Conservation (phyloP, 2,329 filamentous ascomycete species). For the Colletotrichum spaethianum region DNA sequence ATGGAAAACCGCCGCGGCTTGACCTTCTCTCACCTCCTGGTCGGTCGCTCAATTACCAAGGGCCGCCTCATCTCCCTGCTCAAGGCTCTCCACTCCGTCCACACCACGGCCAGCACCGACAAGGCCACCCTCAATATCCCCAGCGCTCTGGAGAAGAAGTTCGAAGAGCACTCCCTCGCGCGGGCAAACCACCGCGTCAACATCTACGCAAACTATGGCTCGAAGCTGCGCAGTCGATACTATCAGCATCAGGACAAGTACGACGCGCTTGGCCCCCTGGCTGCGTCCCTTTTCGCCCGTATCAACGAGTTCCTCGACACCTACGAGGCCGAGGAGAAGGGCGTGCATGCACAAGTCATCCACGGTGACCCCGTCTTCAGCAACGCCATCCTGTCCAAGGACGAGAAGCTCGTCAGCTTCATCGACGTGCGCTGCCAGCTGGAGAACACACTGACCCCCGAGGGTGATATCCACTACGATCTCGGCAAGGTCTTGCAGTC, state of each 20-base stretch:
- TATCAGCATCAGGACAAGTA: slow-evolving; percentile 43
- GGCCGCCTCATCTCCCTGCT: slow-evolving; percentile 47
- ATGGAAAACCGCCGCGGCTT: slow-evolving; percentile 49
- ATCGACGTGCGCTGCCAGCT: slow-evolving; percentile 50
- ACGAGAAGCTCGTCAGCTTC: slow-evolving; percentile 47
- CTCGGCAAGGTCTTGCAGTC: slow-evolving; percentile 50
- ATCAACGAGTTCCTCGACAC: slow-evolving; percentile 48
- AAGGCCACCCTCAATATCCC: slow-evolving; percentile 44
- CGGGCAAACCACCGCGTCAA: slow-evolving; percentile 44
- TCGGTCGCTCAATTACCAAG: slow-evolving; percentile 49
- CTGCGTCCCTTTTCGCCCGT: slow-evolving; percentile 44
- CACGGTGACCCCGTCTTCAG: slow-evolving; percentile 51
- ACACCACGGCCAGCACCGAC: slow-evolving; percentile 42
- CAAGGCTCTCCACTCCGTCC: slow-evolving; percentile 45
- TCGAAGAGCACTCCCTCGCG: slow-evolving; percentile 43
- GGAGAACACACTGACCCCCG: slow-evolving; percentile 46
- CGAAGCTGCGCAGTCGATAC: slow-evolving; percentile 46
- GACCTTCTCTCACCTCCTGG: slow-evolving; percentile 48
- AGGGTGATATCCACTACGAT: slow-evolving; percentile 50
- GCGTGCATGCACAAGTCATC: slow-evolving; percentile 45
- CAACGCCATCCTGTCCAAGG: slow-evolving; percentile 48
- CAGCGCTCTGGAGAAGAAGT: slow-evolving; percentile 43
- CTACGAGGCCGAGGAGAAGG: slow-evolving; percentile 49
- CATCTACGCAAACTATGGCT: slow-evolving; percentile 47
- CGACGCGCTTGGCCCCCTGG: slow-evolving; percentile 45